Evolutionary conservation across 208 protist genomes (phyloP).

Genomic region (Endotrypanum monterogeii): DNA sequence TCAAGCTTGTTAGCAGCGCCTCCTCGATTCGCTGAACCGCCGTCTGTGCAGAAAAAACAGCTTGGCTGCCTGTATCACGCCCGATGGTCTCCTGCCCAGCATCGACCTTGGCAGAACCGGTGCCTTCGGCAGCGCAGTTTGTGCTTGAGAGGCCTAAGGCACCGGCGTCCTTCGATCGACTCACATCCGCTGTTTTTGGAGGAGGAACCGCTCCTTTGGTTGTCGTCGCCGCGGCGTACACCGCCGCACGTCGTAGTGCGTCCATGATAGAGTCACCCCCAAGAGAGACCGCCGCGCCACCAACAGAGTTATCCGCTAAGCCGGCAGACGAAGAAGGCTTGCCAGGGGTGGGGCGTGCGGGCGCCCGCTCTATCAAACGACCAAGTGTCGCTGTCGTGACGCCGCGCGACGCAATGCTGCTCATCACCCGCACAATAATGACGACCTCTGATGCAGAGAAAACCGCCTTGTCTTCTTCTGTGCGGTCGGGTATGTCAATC

Average conservation of each 20-base stretch:
- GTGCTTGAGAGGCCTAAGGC: not conserved
- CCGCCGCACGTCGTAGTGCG: constrained; percentile 4
- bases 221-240: not conserved
- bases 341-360: not conserved
- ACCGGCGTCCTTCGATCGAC: not conserved
- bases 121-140: not conserved
- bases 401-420: constrained; percentile 22
- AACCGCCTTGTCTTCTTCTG: not conserved
- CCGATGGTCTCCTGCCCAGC: not conserved
- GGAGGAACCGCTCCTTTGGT: not conserved
- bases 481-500: not conserved
- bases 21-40: constrained; percentile 7
- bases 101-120: not conserved
- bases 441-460: constrained; percentile 21
- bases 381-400: not conserved
- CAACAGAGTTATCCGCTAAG: not conserved
- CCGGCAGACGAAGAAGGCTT: not conserved
- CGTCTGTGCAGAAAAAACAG: not conserved
- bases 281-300: not conserved
- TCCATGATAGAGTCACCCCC: constrained; percentile 9
- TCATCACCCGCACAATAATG: constrained; percentile 21
- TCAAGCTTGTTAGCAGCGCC: constrained; percentile 20
- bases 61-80: not conserved
- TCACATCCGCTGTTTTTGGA: not conserved
- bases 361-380: not conserved